Conservation (phyloP, 2,329 filamentous ascomycete genomes). For the Trichoderma arundinaceum region DNA sequence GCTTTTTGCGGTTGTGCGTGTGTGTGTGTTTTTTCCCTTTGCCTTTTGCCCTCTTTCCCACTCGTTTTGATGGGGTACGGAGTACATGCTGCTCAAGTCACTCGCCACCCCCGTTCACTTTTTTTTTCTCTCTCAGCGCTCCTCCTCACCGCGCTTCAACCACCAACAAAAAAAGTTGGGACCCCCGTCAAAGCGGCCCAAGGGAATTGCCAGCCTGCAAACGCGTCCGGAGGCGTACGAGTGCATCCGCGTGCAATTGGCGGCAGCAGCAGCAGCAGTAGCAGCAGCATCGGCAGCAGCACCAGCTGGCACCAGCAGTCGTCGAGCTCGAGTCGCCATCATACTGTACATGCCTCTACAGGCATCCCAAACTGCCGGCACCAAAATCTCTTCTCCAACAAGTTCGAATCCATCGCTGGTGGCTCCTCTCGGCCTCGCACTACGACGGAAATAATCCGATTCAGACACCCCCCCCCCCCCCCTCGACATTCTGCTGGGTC, state of each 20-base stretch:
- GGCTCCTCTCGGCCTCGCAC: constrained; percentile 17
- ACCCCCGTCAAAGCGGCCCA: not conserved
- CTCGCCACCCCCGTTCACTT: constrained; percentile 3
- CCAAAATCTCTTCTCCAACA: constrained; percentile 1
- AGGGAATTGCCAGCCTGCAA: constrained; percentile 3
- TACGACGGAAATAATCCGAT: constrained; percentile 45
- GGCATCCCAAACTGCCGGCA: constrained; percentile 21
- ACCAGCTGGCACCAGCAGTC: too few species aligned
- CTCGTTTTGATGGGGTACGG: constrained; percentile 5
- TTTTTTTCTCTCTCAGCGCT: not conserved
- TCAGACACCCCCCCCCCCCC: constrained; percentile 37
- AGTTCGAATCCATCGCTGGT: not conserved
- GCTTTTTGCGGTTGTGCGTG: not conserved
- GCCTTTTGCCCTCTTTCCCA: constrained; percentile 19
- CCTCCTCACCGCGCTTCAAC: constrained; percentile 19
- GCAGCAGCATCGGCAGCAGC: too few species aligned
- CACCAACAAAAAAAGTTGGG: constrained; percentile 15
- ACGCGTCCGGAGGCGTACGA: constrained; percentile 7
- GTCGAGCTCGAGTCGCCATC: too few species aligned
- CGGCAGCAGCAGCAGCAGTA: not conserved
- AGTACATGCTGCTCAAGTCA: constrained; percentile 26
- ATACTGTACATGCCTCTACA: too few species aligned
- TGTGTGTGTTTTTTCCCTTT: not conserved
- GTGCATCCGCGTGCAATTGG: not conserved
- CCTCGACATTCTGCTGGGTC: constrained; percentile 34